Base-by-base conservation (phyloP, 2,329 filamentous ascomycete species). In the Meredithiella fracta region DNA sequence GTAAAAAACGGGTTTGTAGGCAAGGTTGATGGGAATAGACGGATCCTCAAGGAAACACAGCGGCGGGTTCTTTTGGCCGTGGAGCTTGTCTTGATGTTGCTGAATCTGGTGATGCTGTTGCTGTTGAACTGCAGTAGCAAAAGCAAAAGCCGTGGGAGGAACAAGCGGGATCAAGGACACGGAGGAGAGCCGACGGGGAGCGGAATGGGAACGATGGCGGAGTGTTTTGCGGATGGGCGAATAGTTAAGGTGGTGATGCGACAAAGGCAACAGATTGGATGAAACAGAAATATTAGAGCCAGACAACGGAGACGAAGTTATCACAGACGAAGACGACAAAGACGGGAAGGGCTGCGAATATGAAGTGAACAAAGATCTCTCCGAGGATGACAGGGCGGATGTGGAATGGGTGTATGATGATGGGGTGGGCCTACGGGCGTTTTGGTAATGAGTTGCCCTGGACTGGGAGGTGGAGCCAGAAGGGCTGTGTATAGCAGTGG, bases 291-390 rank as follows among this genome's bases (percentile, higher is more conserved):
- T 51, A 15, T 38, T 50, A 47, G 44, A 57, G 23, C 53, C 47
- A 34, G 26, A 47, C 17, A 51, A 54, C 29, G 51, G 55, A 14
- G 51, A 57, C 14, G 54, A 52, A 22, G 54, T 50, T 29, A 47
- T 31, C 23, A 38, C 42, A 40, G 55, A 49, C 50, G 44, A 44
- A 51, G 55, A 54, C 17, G 31, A 11, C 8, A 31, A 51, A n/a
- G 55, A 54, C 40, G 40, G 53, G 31, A 51, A 54, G 29, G 53
- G 37, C 34, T 37, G 37, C 5, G 47, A 54, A 29, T 49, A 29
- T 23, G 54, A 42, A 38, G 54, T 31, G 29, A 44, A 44, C 40
- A 44, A 44, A 44, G 40, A 44, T 20, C 40, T 44, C 40, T 44
- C 40, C 15, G 40, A 44, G 20, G 17, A 38, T 51, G 34, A 31